A percentile compares a stretch with the other conserved stretches of the same genome.
Evolutionary conservation across 1,139 yeast species (phyloP).

Genomic region (Blastobotrys raffinosifermentans): DNA sequence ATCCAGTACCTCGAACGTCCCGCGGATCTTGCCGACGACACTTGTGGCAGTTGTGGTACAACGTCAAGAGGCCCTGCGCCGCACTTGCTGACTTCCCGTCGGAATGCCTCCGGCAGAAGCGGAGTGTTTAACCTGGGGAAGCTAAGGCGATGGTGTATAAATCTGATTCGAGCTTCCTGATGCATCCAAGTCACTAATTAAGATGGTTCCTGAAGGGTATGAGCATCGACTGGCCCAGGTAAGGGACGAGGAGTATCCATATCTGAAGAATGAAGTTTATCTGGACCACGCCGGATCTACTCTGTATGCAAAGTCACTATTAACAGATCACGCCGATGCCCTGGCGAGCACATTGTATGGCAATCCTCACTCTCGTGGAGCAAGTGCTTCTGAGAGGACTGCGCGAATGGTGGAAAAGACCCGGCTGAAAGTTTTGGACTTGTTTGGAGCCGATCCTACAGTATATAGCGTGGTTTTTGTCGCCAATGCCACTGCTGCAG

Average conservation of each 20-base stretch:
- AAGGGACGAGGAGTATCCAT: constrained; percentile 15
- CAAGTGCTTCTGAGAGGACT: constrained; percentile 29
- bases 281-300: constrained; percentile 42
- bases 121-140: too few species aligned
- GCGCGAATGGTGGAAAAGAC: constrained; percentile 24
- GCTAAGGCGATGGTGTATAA: too few species aligned
- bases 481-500: constrained; percentile 37
- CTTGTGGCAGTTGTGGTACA: too few species aligned
- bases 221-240: constrained; percentile 10
- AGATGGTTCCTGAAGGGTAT: too few species aligned
- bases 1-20: too few species aligned
- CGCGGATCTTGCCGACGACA: too few species aligned
- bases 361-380: constrained; percentile 38
- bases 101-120: too few species aligned
- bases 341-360: constrained; percentile 28
- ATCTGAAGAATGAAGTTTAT: constrained; percentile 24
- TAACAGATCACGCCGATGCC: constrained; percentile 22
- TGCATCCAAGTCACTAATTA: too few species aligned
- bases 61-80: too few species aligned
- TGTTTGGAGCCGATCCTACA: constrained; percentile 33
- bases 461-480: constrained; percentile 38
- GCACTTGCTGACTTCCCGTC: too few species aligned
- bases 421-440: constrained; percentile 27
- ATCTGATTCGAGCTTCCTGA: too few species aligned
- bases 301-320: constrained; percentile 28